Conservation (phyloP, 192 early-diverging fungal genomes). For the Irineochytrium annulatum region DNA sequence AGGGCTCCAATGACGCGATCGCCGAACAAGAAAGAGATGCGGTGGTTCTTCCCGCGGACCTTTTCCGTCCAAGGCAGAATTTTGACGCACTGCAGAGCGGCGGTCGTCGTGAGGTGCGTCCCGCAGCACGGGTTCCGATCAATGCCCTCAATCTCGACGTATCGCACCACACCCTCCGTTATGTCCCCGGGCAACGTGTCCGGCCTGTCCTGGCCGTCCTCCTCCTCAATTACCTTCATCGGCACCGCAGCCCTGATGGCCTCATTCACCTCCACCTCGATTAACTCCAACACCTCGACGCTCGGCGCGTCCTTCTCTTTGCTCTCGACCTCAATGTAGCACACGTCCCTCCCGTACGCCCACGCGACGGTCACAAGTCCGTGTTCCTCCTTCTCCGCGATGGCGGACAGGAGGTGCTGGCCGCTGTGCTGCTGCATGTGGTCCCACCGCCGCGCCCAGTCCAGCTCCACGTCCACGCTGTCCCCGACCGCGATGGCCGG, state of each 20-base stretch:
- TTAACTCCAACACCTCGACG: constrained; percentile 34
- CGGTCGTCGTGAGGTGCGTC: constrained; percentile 56
- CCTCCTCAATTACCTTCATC: constrained; percentile 42
- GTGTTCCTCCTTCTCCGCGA: constrained; percentile 56
- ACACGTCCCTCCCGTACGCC: constrained; percentile 51
- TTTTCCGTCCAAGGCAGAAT: constrained; percentile 58
- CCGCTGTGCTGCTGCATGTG: constrained; percentile 75
- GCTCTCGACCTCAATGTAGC: constrained; percentile 55
- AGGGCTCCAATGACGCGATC: constrained; percentile 43
- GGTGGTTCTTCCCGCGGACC: constrained; percentile 59
- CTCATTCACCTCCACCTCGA: constrained; percentile 54
- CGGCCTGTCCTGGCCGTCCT: constrained; percentile 26
- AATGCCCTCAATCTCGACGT: constrained; percentile 44
- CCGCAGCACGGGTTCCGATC: constrained; percentile 71
- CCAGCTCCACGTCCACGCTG: constrained; percentile 42
- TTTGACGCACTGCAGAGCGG: constrained; percentile 64
- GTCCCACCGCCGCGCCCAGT: constrained; percentile 65
- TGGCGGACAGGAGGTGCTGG: constrained; percentile 68
- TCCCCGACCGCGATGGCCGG: constrained; percentile 41
- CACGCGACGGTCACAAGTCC: constrained; percentile 64
- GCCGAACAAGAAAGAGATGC: constrained; percentile 67
- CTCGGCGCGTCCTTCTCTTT: constrained; percentile 29
- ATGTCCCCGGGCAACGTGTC: constrained; percentile 54
- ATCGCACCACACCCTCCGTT: constrained; percentile 41
- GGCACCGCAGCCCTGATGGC: constrained; percentile 49